phyloP scores from a whole-genome alignment of 371 early-diverging fungal genomes.

The Saksenaea oblongispora region DNA sequence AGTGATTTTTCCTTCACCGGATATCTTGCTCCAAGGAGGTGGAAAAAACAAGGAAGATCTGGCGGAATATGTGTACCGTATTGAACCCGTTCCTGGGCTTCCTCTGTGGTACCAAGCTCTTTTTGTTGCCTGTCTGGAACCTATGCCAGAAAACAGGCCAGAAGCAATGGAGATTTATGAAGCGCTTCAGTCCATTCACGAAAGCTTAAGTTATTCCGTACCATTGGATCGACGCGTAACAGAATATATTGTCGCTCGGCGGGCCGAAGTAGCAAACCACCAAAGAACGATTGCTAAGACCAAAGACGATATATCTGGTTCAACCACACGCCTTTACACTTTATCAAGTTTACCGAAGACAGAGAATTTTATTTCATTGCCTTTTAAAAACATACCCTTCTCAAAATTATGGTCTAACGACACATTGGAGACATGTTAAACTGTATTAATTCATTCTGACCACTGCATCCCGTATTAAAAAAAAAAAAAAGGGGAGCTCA shows the following conservation, averaged over 20 bases:
- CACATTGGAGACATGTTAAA: no score
- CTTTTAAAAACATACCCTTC: slow-evolving; percentile 30
- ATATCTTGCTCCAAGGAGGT: slow-evolving; percentile 29
- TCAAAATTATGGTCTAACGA: slow-evolving; percentile 6
- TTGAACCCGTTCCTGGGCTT: slow-evolving; percentile 41
- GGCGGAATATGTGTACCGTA: slow-evolving; percentile 40
- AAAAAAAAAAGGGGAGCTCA: no score
- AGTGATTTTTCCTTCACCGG: slow-evolving; percentile 51
- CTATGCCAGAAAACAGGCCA: slow-evolving; percentile 43
- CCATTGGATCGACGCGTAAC: slow-evolving; percentile 36
- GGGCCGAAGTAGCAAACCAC: slow-evolving; percentile 45
- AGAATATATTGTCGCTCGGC: slow-evolving; percentile 42
- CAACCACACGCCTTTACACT: slow-evolving; percentile 47
- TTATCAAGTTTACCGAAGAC: slow-evolving; percentile 38
- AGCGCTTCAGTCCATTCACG: slow-evolving; percentile 40
- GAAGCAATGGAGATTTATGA: slow-evolving; percentile 37
- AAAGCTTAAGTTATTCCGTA: slow-evolving; percentile 32
- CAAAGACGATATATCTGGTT: slow-evolving; percentile 34
- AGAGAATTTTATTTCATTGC: slow-evolving; percentile 24
- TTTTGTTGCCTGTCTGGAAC: slow-evolving; percentile 42
- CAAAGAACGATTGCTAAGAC: slow-evolving; percentile 38
- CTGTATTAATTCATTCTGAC: no score
- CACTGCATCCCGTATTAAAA: no score
- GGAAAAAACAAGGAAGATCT: not conserved
- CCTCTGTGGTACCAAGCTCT: slow-evolving; percentile 46